Conservation (phyloP, 257 asterid species). For the Coffea canephora region DNA sequence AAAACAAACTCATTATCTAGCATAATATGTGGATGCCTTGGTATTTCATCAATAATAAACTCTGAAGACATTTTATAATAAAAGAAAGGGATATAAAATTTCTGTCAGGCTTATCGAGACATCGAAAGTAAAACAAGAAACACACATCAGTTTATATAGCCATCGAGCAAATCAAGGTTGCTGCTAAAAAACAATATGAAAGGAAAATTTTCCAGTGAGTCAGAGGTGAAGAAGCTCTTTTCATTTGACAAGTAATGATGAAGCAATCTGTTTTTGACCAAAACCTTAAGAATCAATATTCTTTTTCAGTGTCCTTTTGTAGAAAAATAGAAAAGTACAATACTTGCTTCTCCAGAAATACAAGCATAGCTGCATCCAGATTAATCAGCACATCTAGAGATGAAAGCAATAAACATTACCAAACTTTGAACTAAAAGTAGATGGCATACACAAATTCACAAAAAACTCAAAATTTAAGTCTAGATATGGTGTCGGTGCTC, state of each 20-base stretch:
- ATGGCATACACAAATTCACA: conserved; percentile 1
- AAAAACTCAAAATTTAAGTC: not conserved
- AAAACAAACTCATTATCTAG: conserved; percentile 2
- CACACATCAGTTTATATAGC: not conserved
- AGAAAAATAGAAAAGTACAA: not conserved
- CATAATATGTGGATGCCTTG: not conserved
- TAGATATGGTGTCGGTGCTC: conserved; percentile 33
- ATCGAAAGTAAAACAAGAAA: not conserved
- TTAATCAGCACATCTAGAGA: conserved; percentile 2
- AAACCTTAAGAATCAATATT: not conserved
- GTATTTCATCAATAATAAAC: not conserved
- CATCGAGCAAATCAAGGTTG: not conserved
- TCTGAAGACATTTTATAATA: not conserved
- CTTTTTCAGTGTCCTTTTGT: not conserved
- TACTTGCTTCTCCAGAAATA: not conserved
- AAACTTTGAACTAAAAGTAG: not conserved
- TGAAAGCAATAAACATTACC: not conserved
- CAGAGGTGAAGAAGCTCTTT: not conserved
- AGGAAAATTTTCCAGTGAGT: not conserved
- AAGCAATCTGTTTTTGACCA: not conserved
- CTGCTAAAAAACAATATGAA: not conserved
- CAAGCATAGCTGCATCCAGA: not conserved
- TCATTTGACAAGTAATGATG: not conserved
- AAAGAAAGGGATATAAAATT: not conserved
- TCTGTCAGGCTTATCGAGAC: not conserved